Conservation (phyloP, 108 stramenopile species). For the Skeletonema grethae region DNA sequence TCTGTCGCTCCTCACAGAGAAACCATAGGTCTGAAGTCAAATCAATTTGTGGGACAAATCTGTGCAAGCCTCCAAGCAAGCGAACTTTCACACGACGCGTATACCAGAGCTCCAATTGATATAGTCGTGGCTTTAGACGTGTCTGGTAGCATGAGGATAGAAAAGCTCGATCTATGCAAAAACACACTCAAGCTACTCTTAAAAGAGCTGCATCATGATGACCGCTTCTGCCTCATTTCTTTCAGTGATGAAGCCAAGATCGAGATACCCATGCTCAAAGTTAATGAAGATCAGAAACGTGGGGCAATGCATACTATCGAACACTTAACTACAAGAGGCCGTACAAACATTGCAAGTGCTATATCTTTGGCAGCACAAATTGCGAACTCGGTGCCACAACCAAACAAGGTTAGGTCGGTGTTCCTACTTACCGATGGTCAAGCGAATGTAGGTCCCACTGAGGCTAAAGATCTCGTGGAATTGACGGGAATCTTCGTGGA, state of each 20-base stretch:
- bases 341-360: constrained; percentile 55
- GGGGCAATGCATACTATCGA: constrained; percentile 42
- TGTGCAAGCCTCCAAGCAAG: constrained; percentile 34
- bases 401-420: constrained; percentile 55
- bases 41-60: constrained; percentile 30
- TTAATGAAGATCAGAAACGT: constrained; percentile 36
- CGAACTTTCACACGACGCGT: constrained; percentile 23
- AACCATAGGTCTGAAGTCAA: constrained; percentile 27
- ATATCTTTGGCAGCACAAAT: constrained; percentile 44
- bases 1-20: constrained; percentile 32
- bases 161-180: constrained; percentile 65
- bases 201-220: constrained; percentile 50
- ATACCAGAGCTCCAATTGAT: constrained; percentile 56
- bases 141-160: constrained; percentile 51
- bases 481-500: constrained; percentile 43
- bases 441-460: constrained; percentile 61
- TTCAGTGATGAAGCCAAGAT: constrained; percentile 53
- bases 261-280: constrained; percentile 42
- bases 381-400: constrained; percentile 20
- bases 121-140: constrained; percentile 69
- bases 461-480: constrained; percentile 34
- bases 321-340: constrained; percentile 36
- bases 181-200: constrained; percentile 55
- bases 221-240: constrained; percentile 63
- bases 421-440: constrained; percentile 76